Evolutionary conservation across 208 protist species (phyloP).

Genomic region (Leishmania major): DNA sequence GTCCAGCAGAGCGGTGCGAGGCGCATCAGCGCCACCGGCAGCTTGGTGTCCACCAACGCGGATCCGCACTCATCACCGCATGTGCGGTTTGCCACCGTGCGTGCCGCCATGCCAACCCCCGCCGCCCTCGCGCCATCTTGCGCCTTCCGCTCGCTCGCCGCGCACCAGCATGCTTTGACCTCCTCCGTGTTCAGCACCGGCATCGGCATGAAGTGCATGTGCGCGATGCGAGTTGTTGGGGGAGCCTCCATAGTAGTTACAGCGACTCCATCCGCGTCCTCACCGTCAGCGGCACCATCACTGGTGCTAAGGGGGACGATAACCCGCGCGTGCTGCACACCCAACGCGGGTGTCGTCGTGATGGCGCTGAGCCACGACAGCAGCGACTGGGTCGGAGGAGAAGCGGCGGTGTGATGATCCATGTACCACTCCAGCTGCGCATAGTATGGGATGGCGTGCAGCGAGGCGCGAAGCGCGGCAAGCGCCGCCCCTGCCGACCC

Average conservation of each 20-base stretch:
- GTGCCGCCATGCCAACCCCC: background rate
- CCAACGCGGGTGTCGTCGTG: conserved; percentile 43
- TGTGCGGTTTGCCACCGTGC: background rate
- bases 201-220: conserved; percentile 42
- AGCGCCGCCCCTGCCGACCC: background rate
- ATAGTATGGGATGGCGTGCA: conserved; percentile 14
- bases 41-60: conserved; percentile 7
- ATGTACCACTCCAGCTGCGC: conserved; percentile 33
- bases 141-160: conserved; percentile 1
- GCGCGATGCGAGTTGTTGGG: conserved; percentile 39
- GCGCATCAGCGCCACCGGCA: conserved; percentile 29
- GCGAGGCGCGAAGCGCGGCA: conserved; percentile 8
- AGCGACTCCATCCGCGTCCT: background rate
- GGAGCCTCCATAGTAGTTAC: conserved; percentile 25
- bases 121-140: background rate
- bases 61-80: conserved; percentile 7
- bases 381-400: conserved; percentile 30
- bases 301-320: conserved; percentile 3
- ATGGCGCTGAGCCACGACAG: conserved; percentile 77
- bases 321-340: conserved; percentile 36
- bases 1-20: conserved; percentile 28
- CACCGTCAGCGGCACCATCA: background rate
- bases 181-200: conserved; percentile 28
- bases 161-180: conserved; percentile 18
- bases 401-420: conserved; percentile 17